Base-by-base conservation (phyloP, 495 filamentous ascomycete genomes). In the Aspergillus avenaceus region DNA sequence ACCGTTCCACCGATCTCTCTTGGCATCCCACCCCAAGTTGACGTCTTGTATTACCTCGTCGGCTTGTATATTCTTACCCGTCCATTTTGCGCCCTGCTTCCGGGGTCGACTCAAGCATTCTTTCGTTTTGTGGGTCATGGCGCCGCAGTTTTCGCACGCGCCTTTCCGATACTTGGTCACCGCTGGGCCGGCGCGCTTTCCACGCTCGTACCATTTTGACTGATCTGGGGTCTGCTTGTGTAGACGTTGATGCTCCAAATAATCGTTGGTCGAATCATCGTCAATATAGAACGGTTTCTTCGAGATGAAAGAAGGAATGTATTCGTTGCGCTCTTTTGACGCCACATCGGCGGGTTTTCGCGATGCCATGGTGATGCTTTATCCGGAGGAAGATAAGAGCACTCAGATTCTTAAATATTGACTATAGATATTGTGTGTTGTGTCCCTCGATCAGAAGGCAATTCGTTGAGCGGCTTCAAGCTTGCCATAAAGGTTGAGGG, bases 141-240 rank as follows among this genome's bases (percentile, higher is more conserved):
- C 88, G 61, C 93, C 93, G 74, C 93, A 98, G 73, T 98, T 98
- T 69, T 96, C 90, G 70, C 93, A 98, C 34, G 93, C 90, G 58
- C 93, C 93, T 73, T 97, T 97, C 58, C 95, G 88, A 70, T 88
- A 98, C 63, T 96, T 97, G 53, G 93, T 98, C 24, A 90, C 89
- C 6, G 88, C 88, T 12, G 88, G 86, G 2, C 86, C 90, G 19
- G 79, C 69, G 60, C 87, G 85, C 67, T 85, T 86, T 53, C 90
- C 88, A 28, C 92, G 84, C 40, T 92, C 88, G 66, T 95, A 93
- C 90, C 89, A 95, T 80, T 86, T 87, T 18, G 88, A 83, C 60
- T 85, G 79, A 37, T 84, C 79, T 50, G 53, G 28, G 81, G 63
- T 57, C 50, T 74, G 69, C 55, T 86, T 85, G 41, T 91, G 87